phyloP scores from a whole-genome alignment of 768 basidiomycete species.

The Pleurotus pulmonarius region DNA sequence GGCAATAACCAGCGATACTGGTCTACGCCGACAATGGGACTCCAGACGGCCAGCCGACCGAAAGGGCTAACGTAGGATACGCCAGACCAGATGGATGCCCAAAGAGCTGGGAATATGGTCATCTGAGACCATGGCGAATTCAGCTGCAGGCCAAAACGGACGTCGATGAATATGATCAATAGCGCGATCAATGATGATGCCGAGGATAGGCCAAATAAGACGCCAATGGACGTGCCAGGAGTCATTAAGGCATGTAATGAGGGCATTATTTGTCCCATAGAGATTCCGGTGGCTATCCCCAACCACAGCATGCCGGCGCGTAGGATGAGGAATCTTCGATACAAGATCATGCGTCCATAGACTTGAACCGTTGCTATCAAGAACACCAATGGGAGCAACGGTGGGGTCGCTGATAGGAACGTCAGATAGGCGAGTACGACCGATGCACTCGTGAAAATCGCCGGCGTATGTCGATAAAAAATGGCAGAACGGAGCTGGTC shows the following conservation, averaged over 20 bases:
- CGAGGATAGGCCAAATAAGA: constrained; percentile 37
- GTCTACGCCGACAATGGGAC: constrained; percentile 46
- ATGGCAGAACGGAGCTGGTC: not conserved
- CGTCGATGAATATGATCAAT: constrained; percentile 32
- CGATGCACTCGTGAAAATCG: constrained; percentile 20
- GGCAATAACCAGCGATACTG: constrained; percentile 66
- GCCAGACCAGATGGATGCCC: constrained; percentile 59
- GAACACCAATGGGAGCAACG: constrained; percentile 29
- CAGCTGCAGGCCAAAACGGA: constrained; percentile 26
- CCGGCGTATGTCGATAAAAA: constrained; percentile 18
- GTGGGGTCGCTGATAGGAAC: constrained; percentile 21
- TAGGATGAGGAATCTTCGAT: constrained; percentile 8
- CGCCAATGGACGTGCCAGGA: constrained; percentile 40
- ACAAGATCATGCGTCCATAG: constrained; percentile 3
- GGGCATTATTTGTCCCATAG: constrained; percentile 37
- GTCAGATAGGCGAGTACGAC: constrained; percentile 20
- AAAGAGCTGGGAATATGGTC: constrained; percentile 64
- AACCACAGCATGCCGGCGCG: constrained; percentile 29
- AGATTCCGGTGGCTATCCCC: constrained; percentile 35
- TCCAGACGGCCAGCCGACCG: constrained; percentile 73
- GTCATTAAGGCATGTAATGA: constrained; percentile 56
- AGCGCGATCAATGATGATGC: constrained; percentile 43
- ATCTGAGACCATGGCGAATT: constrained; percentile 38
- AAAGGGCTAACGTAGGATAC: constrained; percentile 58
- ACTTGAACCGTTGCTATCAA: constrained; percentile 6